Percentiles rank a stretch among this genome's conserved stretches.
Conservation (phyloP, 1,284 basidiomycete species). For the Tremellales sp. region DNA sequence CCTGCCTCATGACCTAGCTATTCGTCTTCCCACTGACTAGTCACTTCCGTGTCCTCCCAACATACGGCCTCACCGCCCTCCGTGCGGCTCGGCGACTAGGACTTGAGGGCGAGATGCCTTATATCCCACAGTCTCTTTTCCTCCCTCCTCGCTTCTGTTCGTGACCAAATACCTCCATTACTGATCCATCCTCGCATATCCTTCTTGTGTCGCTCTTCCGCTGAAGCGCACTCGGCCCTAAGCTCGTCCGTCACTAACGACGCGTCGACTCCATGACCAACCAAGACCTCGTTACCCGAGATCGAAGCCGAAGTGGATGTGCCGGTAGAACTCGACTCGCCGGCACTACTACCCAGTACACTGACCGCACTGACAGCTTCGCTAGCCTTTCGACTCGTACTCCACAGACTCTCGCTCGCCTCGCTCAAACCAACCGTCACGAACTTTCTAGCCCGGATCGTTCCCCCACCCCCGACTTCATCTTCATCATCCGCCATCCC, state of each 20-base stretch:
- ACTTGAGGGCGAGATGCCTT: constrained; percentile 37
- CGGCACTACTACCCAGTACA: constrained; percentile 10
- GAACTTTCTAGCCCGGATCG: constrained; percentile 49
- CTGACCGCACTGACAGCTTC: not conserved
- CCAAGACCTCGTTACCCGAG: not conserved
- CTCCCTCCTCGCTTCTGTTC: constrained; percentile 28
- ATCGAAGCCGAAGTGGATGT: not conserved
- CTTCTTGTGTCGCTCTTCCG: constrained; percentile 69
- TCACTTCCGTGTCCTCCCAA: no score
- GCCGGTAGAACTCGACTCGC: not conserved
- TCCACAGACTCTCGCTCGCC: not conserved
- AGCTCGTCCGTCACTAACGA: constrained; percentile 61
- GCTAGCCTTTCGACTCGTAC: not conserved
- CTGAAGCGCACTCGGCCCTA: constrained; percentile 63
- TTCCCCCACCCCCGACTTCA: constrained; percentile 66
- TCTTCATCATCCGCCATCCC: constrained; percentile 83
- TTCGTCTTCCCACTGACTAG: no score
- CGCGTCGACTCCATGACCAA: not conserved
- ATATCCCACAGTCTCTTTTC: constrained; percentile 47
- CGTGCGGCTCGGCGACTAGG: constrained; percentile 1
- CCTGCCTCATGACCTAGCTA: no score
- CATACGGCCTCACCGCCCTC: no score
- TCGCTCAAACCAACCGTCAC: constrained; percentile 19
- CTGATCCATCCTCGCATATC: constrained; percentile 75
- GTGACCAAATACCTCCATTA: constrained; percentile 6